Base-by-base conservation (phyloP, 495 filamentous ascomycete species). In the Sordaria brevicollis region DNA sequence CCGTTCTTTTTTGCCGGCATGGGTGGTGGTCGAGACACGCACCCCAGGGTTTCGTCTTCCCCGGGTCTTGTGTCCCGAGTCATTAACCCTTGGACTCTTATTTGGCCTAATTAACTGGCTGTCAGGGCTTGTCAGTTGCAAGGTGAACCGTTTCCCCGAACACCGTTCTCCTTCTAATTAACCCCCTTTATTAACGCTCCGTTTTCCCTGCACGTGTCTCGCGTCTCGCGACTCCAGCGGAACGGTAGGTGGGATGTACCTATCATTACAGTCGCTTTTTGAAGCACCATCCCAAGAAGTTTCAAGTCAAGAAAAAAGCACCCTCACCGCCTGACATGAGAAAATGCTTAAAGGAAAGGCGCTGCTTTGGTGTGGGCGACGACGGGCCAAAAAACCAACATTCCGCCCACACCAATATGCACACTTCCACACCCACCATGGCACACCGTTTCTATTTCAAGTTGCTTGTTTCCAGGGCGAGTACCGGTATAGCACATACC, bases 281-380 rank as follows among this genome's bases (percentile, higher is more conserved):
- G 25, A 15, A 62, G 25, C 25, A 62, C 2, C 49, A 62, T 57
- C 25, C 25, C n/a, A n/a, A n/a, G n/a, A n/a, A 36, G 49, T 29
- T 13, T 13, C 19, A 17, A 62, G 33, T n/a, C n/a, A 62, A 31
- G 11, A 31, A 31, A 13, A 31, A 62, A 62, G 49, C 5, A 62
- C 49, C 68, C 71, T 76, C 72, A 74, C 73, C 73, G 74, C 74
- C 71, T 71, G 69, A 66, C 66, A 68, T 62, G 69, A 38, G 31
- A 54, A n/a, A 31, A 21, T 41, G 57, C 37, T 36, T n/a, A 38
- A 25, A 13, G 25, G 21, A 21, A 57, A 31, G 33, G 25, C 13
- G 25, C n/a, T n/a, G n/a, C n/a, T n/a, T n/a, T n/a, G n/a, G n/a
- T 62, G 49, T 62, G 25, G 49, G 49, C 49, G 25, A n/a, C n/a